phyloP scores from a whole-genome alignment of 306 rosid genomes.

The Begonia loranthoides region DNA sequence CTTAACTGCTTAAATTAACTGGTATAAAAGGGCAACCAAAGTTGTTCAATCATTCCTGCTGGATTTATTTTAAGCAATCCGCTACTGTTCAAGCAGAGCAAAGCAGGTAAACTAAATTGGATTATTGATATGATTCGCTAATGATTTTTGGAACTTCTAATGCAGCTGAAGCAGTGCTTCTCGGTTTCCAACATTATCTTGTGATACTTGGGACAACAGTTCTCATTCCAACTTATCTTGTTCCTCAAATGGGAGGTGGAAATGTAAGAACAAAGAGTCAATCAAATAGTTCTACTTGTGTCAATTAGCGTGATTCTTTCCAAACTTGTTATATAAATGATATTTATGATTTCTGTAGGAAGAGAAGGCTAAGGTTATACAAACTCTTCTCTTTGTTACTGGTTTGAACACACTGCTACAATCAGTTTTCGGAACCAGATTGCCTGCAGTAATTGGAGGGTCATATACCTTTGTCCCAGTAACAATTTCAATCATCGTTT shows the following conservation, averaged over 20 bases:
- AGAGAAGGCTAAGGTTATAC: slow-evolving; percentile 94
- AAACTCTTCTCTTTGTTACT: slow-evolving; percentile 88
- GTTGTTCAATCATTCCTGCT: too few relatives aligned
- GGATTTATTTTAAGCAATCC: too few relatives aligned
- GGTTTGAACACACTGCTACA: slow-evolving; percentile 90
- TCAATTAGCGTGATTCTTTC: too few relatives aligned
- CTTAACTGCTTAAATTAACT: too few relatives aligned
- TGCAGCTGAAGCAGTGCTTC: slow-evolving; percentile 98
- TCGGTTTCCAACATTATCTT: slow-evolving; percentile 95
- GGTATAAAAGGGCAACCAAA: too few relatives aligned
- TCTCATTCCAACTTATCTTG: slow-evolving; percentile 88
- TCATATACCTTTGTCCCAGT: slow-evolving; percentile 90
- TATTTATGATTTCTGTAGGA: slow-evolving; percentile 29
- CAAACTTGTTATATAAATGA: background rate
- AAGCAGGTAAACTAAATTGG: too few relatives aligned
- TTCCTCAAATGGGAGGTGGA: slow-evolving; percentile 99
- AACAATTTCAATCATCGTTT: slow-evolving; percentile 82
- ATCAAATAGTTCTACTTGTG: background rate
- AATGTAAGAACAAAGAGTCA: slow-evolving; percentile 42
- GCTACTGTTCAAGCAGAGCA: too few relatives aligned
- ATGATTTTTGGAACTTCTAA: slow-evolving; percentile 1
- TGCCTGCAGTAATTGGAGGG: slow-evolving; percentile 96
- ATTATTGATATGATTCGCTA: too few relatives aligned
- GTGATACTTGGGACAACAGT: slow-evolving; percentile 97
- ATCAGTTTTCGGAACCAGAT: slow-evolving; percentile 68